Base-by-base conservation (phyloP, 371 early-diverging fungal species). In the Rhizopus stolonifer region DNA sequence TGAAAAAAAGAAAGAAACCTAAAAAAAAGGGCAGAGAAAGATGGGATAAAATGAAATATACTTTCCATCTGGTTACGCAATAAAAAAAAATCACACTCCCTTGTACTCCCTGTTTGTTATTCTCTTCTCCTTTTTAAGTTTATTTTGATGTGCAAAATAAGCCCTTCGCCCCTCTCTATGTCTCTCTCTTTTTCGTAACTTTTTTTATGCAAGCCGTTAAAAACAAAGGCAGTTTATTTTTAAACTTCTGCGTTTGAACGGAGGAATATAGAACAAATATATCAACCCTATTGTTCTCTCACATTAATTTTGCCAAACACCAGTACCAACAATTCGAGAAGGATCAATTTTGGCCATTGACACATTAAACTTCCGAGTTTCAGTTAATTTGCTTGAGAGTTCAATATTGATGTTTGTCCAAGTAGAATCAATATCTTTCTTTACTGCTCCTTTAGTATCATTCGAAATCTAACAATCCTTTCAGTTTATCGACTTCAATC, bases 321-420 rank as follows among this genome's bases (percentile, higher is more conserved):
- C 58, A 29, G 63, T 54, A 31, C 46, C 39, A n/a, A 50, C 46
- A 13, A 65, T 31, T 13, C 54, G 61, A 25, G 59, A 48, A 13
- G 25, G 36, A 31, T 70, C 66, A 36, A 65, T 51, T 22, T 64
- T 65, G 2, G 63, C 51, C 43, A 64, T 67, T 43, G 72, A 50
- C 8, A 58, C 25, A 19, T 65, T 64, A 6, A 57, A 21, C 11
- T 39, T 43, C 5, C 38, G n/a, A 3, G 47, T 38, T n/a, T 36
- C 40, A 14, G 25, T 25, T 39, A 40, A 24, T 22, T 46, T 46
- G 46, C 15, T 21, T 36, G 48, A 58, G 13, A 21, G 34, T 25
- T 33, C 54, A 18, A 45, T 53, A 25, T 38, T 51, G 23, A 34
- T 17, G 10, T 26, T 39, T 3, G 33, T 34, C 69, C 69, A 69